Conservation (phyloP, 805 yeast species). For the Myxozyma geophila region DNA sequence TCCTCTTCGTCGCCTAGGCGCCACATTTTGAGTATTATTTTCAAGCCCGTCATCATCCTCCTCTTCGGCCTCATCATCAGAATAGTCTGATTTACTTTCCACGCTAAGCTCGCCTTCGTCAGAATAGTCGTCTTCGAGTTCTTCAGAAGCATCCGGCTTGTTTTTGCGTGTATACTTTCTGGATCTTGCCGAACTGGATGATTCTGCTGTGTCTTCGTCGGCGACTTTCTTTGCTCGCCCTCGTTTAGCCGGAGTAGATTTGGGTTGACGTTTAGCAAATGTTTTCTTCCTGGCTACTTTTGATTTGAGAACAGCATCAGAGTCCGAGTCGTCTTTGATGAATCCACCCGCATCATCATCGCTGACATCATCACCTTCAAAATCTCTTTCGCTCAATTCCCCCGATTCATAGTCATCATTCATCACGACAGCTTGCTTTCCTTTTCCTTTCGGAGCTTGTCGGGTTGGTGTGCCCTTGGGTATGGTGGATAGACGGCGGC, state of each 20-base stretch:
- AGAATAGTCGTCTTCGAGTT: slow-evolving; percentile 6
- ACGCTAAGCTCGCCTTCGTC: slow-evolving; percentile 4
- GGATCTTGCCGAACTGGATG: not conserved
- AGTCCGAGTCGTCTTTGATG: slow-evolving; percentile 28
- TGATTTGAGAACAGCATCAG: slow-evolving; percentile 20
- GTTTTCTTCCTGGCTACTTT: slow-evolving; percentile 1
- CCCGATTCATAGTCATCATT: not conserved
- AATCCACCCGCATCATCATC: slow-evolving; percentile 15
- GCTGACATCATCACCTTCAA: not conserved
- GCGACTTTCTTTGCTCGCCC: slow-evolving; percentile 1
- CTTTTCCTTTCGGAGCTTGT: not conserved
- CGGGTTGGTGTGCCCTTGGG: not conserved
- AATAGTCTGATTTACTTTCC: slow-evolving; percentile 13
- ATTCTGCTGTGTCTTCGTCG: slow-evolving; percentile 3
- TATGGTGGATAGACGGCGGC: not conserved
- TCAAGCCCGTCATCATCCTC: slow-evolving; percentile 17
- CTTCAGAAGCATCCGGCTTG: not conserved
- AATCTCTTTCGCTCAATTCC: not conserved
- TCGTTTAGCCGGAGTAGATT: not conserved
- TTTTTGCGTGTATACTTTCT: not conserved
- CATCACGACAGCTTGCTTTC: not conserved
- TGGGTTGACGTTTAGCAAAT: not conserved
- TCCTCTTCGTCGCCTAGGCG: slow-evolving; percentile 10
- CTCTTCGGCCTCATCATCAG: slow-evolving; percentile 20
- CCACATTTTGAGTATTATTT: not conserved